Conservation (phyloP, 345 rosid genomes). For the thale cress (Arabidopsis thaliana) region DNA sequence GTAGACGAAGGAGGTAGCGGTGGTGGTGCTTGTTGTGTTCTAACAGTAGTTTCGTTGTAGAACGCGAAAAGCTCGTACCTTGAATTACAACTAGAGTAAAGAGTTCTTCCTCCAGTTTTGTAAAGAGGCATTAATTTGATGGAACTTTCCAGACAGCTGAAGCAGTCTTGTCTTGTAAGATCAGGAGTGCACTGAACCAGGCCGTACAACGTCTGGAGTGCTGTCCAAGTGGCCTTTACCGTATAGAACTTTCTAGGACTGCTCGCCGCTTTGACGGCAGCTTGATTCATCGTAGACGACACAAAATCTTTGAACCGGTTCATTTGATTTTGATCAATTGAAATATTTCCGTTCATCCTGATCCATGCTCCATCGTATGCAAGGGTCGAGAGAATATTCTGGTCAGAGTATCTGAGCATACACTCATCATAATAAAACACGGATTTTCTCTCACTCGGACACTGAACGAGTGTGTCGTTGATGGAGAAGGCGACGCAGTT, state of each 20-base stretch:
- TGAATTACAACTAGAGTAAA: conserved; percentile 48
- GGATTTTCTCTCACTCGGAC: conserved; percentile 40
- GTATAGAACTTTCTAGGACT: conserved; percentile 45
- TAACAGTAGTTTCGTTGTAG: conserved; percentile 27
- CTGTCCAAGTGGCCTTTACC: not conserved
- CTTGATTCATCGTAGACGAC: conserved; percentile 6
- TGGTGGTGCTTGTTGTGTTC: too few species aligned
- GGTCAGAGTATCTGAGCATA: conserved; percentile 47
- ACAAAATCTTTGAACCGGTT: conserved; percentile 19
- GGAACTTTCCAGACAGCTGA: conserved; percentile 33
- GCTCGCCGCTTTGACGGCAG: not conserved
- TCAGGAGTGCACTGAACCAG: conserved; percentile 63
- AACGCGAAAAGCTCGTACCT: conserved; percentile 48
- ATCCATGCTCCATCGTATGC: not conserved
- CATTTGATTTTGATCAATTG: not conserved
- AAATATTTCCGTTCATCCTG: not conserved
- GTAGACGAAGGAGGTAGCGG: too few species aligned
- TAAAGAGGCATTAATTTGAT: conserved; percentile 1
- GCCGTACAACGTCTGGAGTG: conserved; percentile 28
- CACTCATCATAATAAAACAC: conserved; percentile 46
- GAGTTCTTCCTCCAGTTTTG: conserved; percentile 41
- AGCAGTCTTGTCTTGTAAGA: conserved; percentile 39
- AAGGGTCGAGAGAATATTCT: conserved; percentile 2
- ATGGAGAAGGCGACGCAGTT: conserved; percentile 42
- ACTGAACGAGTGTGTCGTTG: not conserved